Evolutionary conservation across 306 rosid species (phyloP), one percentile per base, ranked within the genome.

Genomic region (Vigna reflexopilosa): DNA sequence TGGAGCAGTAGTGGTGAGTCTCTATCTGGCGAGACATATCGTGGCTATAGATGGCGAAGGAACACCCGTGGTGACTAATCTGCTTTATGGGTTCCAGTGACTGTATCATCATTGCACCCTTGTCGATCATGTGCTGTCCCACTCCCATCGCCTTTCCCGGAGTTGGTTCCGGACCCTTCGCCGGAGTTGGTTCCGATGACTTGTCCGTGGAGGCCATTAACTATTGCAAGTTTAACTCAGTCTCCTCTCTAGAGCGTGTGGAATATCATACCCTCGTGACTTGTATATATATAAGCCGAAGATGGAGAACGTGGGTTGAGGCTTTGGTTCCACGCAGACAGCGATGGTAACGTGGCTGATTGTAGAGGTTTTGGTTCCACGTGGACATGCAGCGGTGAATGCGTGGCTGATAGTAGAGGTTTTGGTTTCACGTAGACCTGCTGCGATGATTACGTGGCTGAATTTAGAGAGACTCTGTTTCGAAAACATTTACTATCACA

Each of bases 11-110:
- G 77, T 89, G 96, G 71, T 90, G 94, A 9, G 94, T 88, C 85
- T 90, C 73, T 12, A 90, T 89, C 85, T 94, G 98, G 12, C 96
- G 93, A 8, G 78, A 64, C 84, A 89, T 86, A 78, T 91, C 96
- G 50, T 92, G 94, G 76, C 90, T 77, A 76, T 85, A 92, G 19
- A 90, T 78, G 10, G 93, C 94, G 83, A 94, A 94, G 77, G 90
- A 52, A 73, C 96, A 90, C 8, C 47, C 90, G 72, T 92, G 93
- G 14, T 85, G 87, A 79, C 79, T 86, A 50, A 92, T 85, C 68
- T 89, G 88, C 69, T 86, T 86, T 19, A 90, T 82, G 4, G 98
- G 98, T 38, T 85, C 85, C 54, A 90, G 81, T 1, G 97, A 84
- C 80, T 94, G 96, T 42, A 88, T 5, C 76, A 89, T 80, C 72